Base-by-base conservation (phyloP, 1,284 basidiomycete genomes). In the Cryptococcus hybrid region DNA sequence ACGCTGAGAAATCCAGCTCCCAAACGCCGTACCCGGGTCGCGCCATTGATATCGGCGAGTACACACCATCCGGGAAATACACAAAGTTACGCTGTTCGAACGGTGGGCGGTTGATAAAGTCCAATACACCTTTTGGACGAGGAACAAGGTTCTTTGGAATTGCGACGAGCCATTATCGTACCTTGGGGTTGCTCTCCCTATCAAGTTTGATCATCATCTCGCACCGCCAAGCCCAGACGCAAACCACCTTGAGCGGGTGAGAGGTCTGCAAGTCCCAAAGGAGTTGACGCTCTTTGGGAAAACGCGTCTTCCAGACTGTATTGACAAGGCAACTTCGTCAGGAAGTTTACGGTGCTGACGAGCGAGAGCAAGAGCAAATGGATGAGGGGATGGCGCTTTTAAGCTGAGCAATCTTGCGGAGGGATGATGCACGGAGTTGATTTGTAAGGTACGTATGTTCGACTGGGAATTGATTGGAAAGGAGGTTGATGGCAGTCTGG, bases 351-450 rank as follows among this genome's bases (percentile, higher is more conserved):
- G 64, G 51, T 66, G 57, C 53, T 73, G 72, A 30, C 70, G 63
- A 2, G 57, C 49, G 30, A 76, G 65, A 13, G 61, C 36, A 24
- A 43, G 35, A 38, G 59, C 57, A 40, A 76, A 54, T 7, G 74
- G 74, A 57, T 76, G 74, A 7, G 74, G 69, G 7, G 74, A 76
- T 7, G 74, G 71, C 40, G 63, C 61, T 48, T 68, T 67, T n/a
- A 11, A 76, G 64, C 7, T 70, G 62, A 12, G 52, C 54, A 4
- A 76, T 55, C 57, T 76, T 76, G 54, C 54, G 50, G n/a, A 68
- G 59, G 1, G 73, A 74, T 1, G 67, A 50, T 12, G 68, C 59
- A 6, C 73, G 69, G 7, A 76, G 67, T 40, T 67, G 69, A 5
- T 68, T 65, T 43, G 55, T 52, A 15, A 55, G 54, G 57, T 60